A percentile compares a stretch with the other conserved stretches of the same genome.
phyloP scores from a whole-genome alignment of 164 flowering plant species.

The Macadamia tetraphylla region DNA sequence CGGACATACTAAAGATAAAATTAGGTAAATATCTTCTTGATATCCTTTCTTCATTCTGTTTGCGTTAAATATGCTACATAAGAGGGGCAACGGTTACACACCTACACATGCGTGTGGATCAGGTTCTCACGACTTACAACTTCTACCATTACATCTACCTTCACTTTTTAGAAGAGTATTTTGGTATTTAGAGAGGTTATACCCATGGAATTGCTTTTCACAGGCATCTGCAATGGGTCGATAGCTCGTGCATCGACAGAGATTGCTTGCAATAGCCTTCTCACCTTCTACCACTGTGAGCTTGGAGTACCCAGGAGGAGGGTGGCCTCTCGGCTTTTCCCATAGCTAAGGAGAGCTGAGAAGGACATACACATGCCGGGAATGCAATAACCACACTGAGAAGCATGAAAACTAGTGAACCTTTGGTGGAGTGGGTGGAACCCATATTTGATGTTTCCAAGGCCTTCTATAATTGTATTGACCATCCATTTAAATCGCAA shows the following conservation, averaged over 20 bases:
- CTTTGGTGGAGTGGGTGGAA: conserved; percentile 82
- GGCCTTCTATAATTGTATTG: conserved; percentile 81
- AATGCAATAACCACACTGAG: conserved; percentile 95
- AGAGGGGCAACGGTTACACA: too few relatives aligned
- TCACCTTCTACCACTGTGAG: conserved; percentile 67
- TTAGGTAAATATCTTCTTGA: too few relatives aligned
- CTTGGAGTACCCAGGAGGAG: conserved; percentile 70
- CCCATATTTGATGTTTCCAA: conserved; percentile 75
- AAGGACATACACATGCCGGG: conserved; percentile 92
- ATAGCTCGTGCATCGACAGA: conserved; percentile 93
- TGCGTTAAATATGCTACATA: too few relatives aligned
- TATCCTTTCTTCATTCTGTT: too few relatives aligned
- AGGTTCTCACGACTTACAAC: too few relatives aligned
- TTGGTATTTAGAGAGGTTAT: too few relatives aligned
- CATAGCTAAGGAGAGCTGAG: conserved; percentile 69
- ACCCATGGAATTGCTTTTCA: conserved; percentile 34
- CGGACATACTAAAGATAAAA: too few relatives aligned
- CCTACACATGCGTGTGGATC: too few relatives aligned
- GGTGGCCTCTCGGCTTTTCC: conserved; percentile 45
- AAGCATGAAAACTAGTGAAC: conserved; percentile 84
- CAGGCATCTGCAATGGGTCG: conserved; percentile 89
- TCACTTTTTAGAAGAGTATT: too few relatives aligned
- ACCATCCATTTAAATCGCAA: conserved; percentile 69
- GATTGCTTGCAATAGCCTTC: conserved; percentile 69
- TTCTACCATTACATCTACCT: too few relatives aligned